Evolutionary conservation across 768 basidiomycete species (phyloP).

Genomic region (Tylopilus plumbeoviolaceoides): DNA sequence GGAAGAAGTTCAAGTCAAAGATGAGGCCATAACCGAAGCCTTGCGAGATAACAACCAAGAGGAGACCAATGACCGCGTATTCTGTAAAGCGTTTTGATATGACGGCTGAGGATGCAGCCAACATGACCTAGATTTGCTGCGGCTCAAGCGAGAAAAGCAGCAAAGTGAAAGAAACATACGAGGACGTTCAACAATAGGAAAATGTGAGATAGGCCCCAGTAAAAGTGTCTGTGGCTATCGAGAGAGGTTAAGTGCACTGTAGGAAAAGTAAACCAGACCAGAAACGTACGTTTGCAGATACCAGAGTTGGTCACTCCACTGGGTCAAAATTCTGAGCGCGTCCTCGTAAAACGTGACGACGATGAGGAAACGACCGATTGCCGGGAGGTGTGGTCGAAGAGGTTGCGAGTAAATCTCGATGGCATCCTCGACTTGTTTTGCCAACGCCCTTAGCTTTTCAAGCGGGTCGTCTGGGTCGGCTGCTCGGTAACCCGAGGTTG

Average conservation of each 20-base stretch:
- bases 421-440: slow-evolving; percentile 82
- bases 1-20: slow-evolving; percentile 99
- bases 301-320: slow-evolving; percentile 98
- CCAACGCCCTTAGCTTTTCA: slow-evolving; percentile 67
- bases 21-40: slow-evolving; percentile 99
- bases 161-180: slow-evolving; percentile 46
- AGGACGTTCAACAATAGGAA: slow-evolving; percentile 91
- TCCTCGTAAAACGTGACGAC: slow-evolving; percentile 99
- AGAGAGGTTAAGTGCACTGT: slow-evolving; percentile 5
- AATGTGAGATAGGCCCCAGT: slow-evolving; percentile 90
- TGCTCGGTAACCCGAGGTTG: slow-evolving; percentile 68
- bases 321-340: slow-evolving; percentile 86
- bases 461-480: slow-evolving; percentile 80
- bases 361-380: slow-evolving; percentile 93
- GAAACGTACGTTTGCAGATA: slow-evolving; percentile 86
- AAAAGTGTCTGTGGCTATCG: slow-evolving; percentile 87
- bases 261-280: neutral
- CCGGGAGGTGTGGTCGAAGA: slow-evolving; percentile 88
- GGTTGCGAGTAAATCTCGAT: slow-evolving; percentile 93
- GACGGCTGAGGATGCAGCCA: slow-evolving; percentile 76
- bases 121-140: slow-evolving; percentile 66
- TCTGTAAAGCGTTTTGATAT: slow-evolving; percentile 87
- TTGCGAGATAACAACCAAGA: slow-evolving; percentile 89
- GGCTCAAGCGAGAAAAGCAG: neutral
- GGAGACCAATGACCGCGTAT: slow-evolving; percentile 84